phyloP scores from a whole-genome alignment of 2,329 filamentous ascomycete genomes.

The Fusarium devonianum region DNA sequence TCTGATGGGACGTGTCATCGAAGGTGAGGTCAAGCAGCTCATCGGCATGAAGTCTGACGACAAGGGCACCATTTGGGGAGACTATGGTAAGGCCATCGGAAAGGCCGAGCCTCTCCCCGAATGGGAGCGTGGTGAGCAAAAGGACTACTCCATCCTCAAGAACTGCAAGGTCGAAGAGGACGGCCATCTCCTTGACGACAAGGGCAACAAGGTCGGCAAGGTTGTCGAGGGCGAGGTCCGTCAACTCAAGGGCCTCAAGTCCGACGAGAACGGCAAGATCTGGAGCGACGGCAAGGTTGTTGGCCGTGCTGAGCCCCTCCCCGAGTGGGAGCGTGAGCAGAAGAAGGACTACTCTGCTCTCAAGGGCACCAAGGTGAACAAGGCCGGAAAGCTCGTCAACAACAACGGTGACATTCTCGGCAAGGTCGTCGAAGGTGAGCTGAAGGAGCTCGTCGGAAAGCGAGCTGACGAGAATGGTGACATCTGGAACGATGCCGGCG shows the following conservation, averaged over 20 bases:
- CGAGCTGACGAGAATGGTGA: constrained; percentile 71
- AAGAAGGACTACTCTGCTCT: constrained; percentile 53
- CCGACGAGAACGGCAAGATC: constrained; percentile 75
- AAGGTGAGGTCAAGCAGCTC: constrained; percentile 71
- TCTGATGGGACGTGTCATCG: constrained; percentile 67
- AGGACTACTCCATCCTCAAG: constrained; percentile 33
- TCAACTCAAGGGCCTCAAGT: constrained; percentile 69
- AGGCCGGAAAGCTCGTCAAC: constrained; percentile 64
- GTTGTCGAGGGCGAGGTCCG: constrained; percentile 68
- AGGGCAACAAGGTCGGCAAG: constrained; percentile 64
- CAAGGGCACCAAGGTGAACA: constrained; percentile 64
- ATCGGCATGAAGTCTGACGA: constrained; percentile 70
- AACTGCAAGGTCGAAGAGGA: constrained; percentile 51
- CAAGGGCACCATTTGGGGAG: constrained; percentile 72
- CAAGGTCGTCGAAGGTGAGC: constrained; percentile 68
- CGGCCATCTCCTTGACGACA: constrained; percentile 62
- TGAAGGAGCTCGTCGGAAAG: constrained; percentile 69
- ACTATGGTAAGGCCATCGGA: constrained; percentile 68
- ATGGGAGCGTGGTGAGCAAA: constrained; percentile 55
- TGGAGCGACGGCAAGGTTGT: constrained; percentile 71
- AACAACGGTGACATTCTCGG: constrained; percentile 63
- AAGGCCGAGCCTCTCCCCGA: constrained; percentile 69
- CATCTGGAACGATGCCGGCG: constrained; percentile 74
- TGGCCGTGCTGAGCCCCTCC: constrained; percentile 71
- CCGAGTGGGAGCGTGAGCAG: constrained; percentile 57